Conservation (phyloP, 2,329 filamentous ascomycete genomes). For the Ophiosphaerella herpotricha region DNA sequence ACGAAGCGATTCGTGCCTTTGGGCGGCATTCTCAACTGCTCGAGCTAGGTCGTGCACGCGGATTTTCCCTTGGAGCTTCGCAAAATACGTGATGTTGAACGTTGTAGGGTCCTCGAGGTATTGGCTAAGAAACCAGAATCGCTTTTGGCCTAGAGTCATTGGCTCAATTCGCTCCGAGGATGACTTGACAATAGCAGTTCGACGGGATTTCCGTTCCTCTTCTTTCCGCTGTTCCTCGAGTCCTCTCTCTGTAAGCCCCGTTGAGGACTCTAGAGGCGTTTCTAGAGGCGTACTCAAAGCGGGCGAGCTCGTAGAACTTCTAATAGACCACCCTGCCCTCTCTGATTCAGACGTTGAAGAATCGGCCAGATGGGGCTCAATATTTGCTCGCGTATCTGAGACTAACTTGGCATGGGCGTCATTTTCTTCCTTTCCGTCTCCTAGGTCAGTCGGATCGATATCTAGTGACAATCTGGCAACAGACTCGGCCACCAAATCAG, state of each 20-base stretch:
- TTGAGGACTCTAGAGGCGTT: slow-evolving; percentile 1
- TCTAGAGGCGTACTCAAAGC: neutral
- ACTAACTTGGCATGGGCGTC: neutral
- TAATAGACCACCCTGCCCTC: slow-evolving; percentile 1
- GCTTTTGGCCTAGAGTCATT: slow-evolving; percentile 49
- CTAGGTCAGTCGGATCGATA: neutral
- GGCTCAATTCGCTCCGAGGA: slow-evolving; percentile 10
- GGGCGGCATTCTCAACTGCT: slow-evolving; percentile 40
- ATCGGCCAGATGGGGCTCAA: no score
- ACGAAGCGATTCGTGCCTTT: slow-evolving; percentile 25
- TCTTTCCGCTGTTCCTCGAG: slow-evolving; percentile 4
- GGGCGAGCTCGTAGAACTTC: slow-evolving; percentile 5
- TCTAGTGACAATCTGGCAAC: slow-evolving; percentile 3
- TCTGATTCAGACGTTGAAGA: neutral
- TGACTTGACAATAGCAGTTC: slow-evolving; percentile 5
- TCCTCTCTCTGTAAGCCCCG: slow-evolving; percentile 7
- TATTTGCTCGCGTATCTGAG: no score
- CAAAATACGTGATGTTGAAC: slow-evolving; percentile 47
- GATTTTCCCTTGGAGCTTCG: slow-evolving; percentile 42
- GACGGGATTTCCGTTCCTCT: slow-evolving; percentile 4
- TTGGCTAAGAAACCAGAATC: slow-evolving; percentile 49
- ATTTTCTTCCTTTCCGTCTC: neutral
- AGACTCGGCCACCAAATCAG: slow-evolving; percentile 5
- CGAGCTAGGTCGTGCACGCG: slow-evolving; percentile 32
- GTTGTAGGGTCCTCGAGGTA: slow-evolving; percentile 46